Percentiles rank a stretch among this genome's conserved stretches.
These are phyloP conservation scores for Citrus sp. DNA, from an alignment of 345 rosid species.

Conservation along the genomic window DNA sequence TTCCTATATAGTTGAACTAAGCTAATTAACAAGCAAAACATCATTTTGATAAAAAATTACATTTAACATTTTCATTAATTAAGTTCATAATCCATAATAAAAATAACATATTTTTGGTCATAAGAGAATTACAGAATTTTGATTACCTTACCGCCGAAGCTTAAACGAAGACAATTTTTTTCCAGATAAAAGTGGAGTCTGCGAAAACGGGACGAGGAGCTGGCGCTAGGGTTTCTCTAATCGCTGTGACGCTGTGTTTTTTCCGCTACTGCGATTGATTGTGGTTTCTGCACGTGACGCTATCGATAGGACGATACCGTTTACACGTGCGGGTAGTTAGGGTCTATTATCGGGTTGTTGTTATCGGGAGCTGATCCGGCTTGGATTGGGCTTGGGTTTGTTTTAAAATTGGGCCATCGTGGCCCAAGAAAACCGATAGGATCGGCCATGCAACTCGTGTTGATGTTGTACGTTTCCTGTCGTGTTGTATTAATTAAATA, in stretches of 20 bases:
- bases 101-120: not conserved
- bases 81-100: not conserved
- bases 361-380: not conserved
- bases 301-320: constrained; percentile 2
- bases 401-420: not conserved
- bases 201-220: not conserved
- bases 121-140: not conserved
- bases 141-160: not conserved
- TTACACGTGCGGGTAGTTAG: not conserved
- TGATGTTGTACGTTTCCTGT: no score
- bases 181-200: not conserved
- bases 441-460: no score
- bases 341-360: not conserved
- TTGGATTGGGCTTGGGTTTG: not conserved
- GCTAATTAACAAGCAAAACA: not conserved
- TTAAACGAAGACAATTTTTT: not conserved
- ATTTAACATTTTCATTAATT: not conserved
- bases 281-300: constrained; percentile 13
- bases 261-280: constrained; percentile 6
- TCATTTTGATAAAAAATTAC: not conserved
- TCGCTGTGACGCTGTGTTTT: not conserved
- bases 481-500: no score
- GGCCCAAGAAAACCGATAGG: not conserved
- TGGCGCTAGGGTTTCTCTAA: constrained; percentile 1
- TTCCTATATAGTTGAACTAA: not conserved